Base-by-base conservation (phyloP, 768 basidiomycete species). In the Serendipita sp. region DNA sequence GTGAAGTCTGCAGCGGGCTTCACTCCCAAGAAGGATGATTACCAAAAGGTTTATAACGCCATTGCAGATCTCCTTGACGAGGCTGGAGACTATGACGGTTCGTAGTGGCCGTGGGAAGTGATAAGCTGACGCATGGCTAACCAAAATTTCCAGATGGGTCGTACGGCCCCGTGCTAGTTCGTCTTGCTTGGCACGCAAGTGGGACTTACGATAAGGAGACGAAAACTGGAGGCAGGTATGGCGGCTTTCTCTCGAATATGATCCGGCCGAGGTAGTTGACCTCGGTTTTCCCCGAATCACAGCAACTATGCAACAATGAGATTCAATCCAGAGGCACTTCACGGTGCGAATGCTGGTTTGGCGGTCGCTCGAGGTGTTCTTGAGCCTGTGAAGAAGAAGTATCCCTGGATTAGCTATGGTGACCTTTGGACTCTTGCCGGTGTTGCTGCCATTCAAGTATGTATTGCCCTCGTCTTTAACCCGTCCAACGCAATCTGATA, bases 291-390 rank as follows among this genome's bases (percentile, higher is more conserved):
- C n/a, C 34, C 24, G 24, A 24, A 24, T 30, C 45, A 47, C 72
- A 88, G 90, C 79, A 97, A 99, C 81, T 93, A 91, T 69, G 95
- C 96, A 2, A 97, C 95, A 28, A 99, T 99, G 95, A 88, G 95
- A 65, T 99, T 97, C 75, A 82, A 84, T 64, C 89, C 95, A 45
- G 95, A 98, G 73, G 72, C 92, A 10, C 72, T 80, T 34, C 92
- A 98, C 72, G 83, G 78, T 41, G 92, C 91, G 60, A 95, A 95
- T 75, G 83, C 83, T 32, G 92, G 92, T 32, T 79, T 95, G 64
- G 75, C 86, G 66, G 72, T 92, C 64, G 94, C 92, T 45, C 89
- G 95, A 65, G 79, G 74, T 3, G 74, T 89, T 66, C 86, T 97
- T 83, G 89, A 96, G 72, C 81, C 87, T 65, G 74, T 97, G 72